These are phyloP conservation scores for Xylariaceae sp. DNA, from an alignment of 2,329 filamentous ascomycete species.

Conservation along the genomic window DNA sequence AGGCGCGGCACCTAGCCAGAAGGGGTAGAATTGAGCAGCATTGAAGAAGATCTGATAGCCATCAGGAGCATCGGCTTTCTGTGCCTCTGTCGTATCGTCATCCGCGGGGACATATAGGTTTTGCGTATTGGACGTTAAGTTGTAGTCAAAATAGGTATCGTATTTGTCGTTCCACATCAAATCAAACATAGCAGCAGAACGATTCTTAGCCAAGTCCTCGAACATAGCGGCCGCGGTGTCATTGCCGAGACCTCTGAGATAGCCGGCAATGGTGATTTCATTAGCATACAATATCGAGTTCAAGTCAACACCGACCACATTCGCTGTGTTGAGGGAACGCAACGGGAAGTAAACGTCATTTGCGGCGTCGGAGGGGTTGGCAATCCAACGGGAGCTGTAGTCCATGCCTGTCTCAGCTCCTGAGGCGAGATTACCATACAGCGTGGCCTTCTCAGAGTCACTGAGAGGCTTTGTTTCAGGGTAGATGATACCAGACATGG, in stretches of 20 bases:
- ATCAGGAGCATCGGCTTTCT: slow-evolving; percentile 53
- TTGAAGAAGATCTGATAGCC: slow-evolving; percentile 64
- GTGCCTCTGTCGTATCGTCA: slow-evolving; percentile 49
- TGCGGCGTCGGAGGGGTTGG: slow-evolving; percentile 62
- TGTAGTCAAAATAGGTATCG: slow-evolving; percentile 72
- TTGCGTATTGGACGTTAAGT: slow-evolving; percentile 63
- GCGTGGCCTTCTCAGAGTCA: slow-evolving; percentile 54
- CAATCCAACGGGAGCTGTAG: slow-evolving; percentile 65
- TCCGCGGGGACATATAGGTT: slow-evolving; percentile 60
- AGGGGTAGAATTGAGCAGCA: slow-evolving; percentile 68
- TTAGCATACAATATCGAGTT: slow-evolving; percentile 73
- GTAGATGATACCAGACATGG: slow-evolving; percentile 63
- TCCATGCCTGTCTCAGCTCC: slow-evolving; percentile 73
- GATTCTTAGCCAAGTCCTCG: slow-evolving; percentile 54
- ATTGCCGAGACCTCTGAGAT: slow-evolving; percentile 59
- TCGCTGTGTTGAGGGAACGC: slow-evolving; percentile 64
- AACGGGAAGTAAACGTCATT: slow-evolving; percentile 69
- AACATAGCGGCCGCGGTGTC: slow-evolving; percentile 55
- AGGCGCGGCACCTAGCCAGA: slow-evolving; percentile 71
- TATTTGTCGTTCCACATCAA: slow-evolving; percentile 69
- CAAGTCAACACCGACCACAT: slow-evolving; percentile 68
- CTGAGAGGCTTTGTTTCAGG: slow-evolving; percentile 57
- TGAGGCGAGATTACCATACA: slow-evolving; percentile 68
- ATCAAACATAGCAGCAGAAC: slow-evolving; percentile 66
- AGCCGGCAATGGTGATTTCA: slow-evolving; percentile 63